Evolutionary conservation across 257 asterid species (phyloP).

Genomic region (Rubia yunnanensis): DNA sequence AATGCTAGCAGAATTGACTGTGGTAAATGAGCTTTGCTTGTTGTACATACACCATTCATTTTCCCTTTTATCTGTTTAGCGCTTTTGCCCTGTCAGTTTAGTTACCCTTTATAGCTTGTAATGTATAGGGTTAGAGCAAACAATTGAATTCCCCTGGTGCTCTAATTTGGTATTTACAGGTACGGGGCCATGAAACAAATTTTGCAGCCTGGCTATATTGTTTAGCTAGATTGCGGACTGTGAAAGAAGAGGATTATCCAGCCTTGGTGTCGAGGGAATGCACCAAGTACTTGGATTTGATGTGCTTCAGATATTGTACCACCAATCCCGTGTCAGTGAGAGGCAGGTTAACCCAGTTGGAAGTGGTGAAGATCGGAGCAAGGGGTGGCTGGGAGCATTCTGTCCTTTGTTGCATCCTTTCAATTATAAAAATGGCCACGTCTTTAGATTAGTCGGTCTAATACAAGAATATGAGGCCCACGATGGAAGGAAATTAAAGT

Average conservation of each 20-base stretch:
- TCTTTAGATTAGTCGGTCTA: no score
- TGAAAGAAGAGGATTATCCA: slow-evolving; percentile 74
- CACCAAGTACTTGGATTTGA: slow-evolving; percentile 70
- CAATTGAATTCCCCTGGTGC: not conserved
- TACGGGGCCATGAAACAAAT: slow-evolving; percentile 91
- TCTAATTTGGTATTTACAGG: slow-evolving; percentile 29
- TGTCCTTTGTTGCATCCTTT: no score
- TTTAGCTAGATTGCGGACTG: slow-evolving; percentile 59
- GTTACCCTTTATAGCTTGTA: no score
- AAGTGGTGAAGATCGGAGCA: no score
- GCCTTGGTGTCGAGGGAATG: slow-evolving; percentile 73
- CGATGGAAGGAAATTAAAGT: no score
- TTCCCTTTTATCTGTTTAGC: not conserved
- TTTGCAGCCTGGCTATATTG: slow-evolving; percentile 90
- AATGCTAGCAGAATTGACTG: slow-evolving; percentile 71
- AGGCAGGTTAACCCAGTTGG: no score
- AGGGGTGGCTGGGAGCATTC: no score
- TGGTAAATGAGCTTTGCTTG: slow-evolving; percentile 25
- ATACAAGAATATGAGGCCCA: no score
- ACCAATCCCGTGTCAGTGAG: no score
- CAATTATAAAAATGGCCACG: no score
- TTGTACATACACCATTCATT: not conserved
- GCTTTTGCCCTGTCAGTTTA: not conserved
- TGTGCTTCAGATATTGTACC: no score
- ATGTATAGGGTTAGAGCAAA: not conserved